Percentiles rank a stretch among this genome's conserved stretches.
phyloP scores from a whole-genome alignment of 345 rosid species.

The Lepidium sativum region DNA sequence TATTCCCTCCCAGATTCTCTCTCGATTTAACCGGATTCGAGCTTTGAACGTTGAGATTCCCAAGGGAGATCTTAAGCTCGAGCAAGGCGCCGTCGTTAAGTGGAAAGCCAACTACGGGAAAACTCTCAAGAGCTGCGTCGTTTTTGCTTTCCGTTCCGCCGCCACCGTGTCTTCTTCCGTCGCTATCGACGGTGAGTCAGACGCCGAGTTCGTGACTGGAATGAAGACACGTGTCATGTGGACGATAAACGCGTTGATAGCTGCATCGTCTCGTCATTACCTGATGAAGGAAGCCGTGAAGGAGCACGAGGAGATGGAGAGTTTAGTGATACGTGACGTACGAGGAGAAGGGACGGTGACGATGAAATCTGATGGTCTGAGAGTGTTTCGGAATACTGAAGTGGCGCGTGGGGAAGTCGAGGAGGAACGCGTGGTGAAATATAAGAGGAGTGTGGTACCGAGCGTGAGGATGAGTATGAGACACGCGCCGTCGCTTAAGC shows the following conservation, averaged over 20 bases:
- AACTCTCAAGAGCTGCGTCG: constrained; percentile 9
- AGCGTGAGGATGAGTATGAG: constrained; percentile 30
- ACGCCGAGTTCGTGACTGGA: constrained; percentile 20
- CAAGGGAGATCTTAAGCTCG: not conserved
- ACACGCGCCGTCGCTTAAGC: constrained; percentile 23
- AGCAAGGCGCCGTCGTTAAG: constrained; percentile 16
- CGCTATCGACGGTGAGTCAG: not conserved
- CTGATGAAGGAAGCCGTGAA: constrained; percentile 9
- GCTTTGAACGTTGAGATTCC: constrained; percentile 14
- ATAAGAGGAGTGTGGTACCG: constrained; percentile 17
- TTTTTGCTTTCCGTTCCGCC: constrained; percentile 23
- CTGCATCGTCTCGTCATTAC: constrained; percentile 21
- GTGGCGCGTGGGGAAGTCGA: constrained; percentile 4
- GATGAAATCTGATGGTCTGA: constrained; percentile 6
- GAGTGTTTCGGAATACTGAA: constrained; percentile 7
- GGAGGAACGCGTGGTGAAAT: constrained; percentile 8
- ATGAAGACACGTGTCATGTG: constrained; percentile 24
- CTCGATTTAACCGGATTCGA: constrained; percentile 1
- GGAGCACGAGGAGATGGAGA: constrained; percentile 20
- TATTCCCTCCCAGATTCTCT: constrained; percentile 20
- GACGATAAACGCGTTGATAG: constrained; percentile 21
- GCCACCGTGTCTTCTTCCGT: not conserved
- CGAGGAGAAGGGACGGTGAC: constrained; percentile 20
- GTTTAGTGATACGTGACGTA: constrained; percentile 13
- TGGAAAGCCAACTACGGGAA: constrained; percentile 25